A percentile compares a stretch with the other conserved stretches of the same genome.
These are phyloP conservation scores for Termitomyces sp. DNA, from an alignment of 768 basidiomycete species.

Conservation along the genomic window DNA sequence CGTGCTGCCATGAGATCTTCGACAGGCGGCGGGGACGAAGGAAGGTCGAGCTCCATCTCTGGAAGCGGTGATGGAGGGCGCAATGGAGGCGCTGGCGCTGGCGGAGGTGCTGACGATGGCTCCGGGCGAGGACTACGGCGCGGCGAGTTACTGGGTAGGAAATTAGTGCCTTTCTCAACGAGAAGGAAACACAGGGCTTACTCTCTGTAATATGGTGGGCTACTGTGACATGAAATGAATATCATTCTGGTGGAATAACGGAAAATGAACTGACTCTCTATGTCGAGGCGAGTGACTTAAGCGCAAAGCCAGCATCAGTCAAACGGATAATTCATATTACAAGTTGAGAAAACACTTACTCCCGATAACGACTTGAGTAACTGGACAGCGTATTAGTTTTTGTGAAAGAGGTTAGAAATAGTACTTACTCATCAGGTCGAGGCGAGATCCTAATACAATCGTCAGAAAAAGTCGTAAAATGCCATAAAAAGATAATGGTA, in stretches of 20 bases:
- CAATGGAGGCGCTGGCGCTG: conserved; percentile 4
- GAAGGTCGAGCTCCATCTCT: conserved; percentile 52
- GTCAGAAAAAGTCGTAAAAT: background rate
- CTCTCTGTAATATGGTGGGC: background rate
- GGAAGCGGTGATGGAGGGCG: conserved; percentile 14
- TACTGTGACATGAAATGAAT: background rate
- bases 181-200: background rate
- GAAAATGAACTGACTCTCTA: background rate
- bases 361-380: conserved; percentile 2
- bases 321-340: background rate
- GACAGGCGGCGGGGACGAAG: conserved; percentile 49
- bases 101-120: background rate
- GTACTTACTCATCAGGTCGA: background rate
- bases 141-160: conserved; percentile 60
- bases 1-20: conserved; percentile 68
- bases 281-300: background rate
- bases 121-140: conserved; percentile 27
- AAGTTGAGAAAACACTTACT: background rate
- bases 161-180: background rate
- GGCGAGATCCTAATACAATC: conserved; percentile 1
- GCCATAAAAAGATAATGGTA: conserved; percentile 30
- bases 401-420: background rate
- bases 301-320: background rate
- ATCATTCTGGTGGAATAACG: background rate
- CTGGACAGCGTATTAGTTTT: background rate